Conservation (phyloP, 2,329 filamentous ascomycete genomes). For the Clonostachys sp. region DNA sequence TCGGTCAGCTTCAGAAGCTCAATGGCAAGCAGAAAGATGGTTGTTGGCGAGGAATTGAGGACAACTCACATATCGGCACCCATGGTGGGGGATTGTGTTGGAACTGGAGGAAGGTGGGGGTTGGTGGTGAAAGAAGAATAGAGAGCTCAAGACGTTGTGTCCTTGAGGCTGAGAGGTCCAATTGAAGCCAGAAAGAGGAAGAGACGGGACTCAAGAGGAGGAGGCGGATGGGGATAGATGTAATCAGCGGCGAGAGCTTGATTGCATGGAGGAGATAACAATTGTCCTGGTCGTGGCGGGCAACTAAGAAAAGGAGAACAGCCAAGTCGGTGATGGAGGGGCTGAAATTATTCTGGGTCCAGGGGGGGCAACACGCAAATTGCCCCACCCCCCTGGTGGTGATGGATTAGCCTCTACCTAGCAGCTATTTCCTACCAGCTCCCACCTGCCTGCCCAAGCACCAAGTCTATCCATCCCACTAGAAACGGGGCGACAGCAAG, state of each 20-base stretch:
- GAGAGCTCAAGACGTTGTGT: background rate
- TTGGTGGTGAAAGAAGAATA: background rate
- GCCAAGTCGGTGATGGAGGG: slow-evolving; percentile 18
- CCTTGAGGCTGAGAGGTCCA: too few relatives aligned
- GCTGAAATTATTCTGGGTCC: slow-evolving; percentile 31
- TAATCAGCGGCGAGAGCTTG: background rate
- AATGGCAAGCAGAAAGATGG: slow-evolving; percentile 1
- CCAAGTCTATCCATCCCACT: too few relatives aligned
- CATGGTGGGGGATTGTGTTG: slow-evolving; percentile 26
- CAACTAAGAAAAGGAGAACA: slow-evolving; percentile 14
- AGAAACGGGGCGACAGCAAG: too few relatives aligned
- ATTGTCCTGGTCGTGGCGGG: slow-evolving; percentile 14
- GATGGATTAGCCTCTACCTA: too few relatives aligned
- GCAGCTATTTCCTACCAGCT: too few relatives aligned
- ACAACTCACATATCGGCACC: slow-evolving; percentile 31
- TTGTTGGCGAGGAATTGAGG: background rate
- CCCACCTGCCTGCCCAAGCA: too few relatives aligned
- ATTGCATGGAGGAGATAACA: background rate
- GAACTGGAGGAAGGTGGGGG: background rate
- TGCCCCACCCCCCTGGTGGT: too few relatives aligned
- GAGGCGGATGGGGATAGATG: background rate
- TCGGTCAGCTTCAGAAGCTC: background rate
- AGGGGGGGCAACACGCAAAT: slow-evolving; percentile 8
- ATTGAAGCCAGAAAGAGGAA: background rate
- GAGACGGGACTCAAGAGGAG: background rate